Base-by-base conservation (phyloP, 2,329 filamentous ascomycete genomes). In the Pezicula radicicola region DNA sequence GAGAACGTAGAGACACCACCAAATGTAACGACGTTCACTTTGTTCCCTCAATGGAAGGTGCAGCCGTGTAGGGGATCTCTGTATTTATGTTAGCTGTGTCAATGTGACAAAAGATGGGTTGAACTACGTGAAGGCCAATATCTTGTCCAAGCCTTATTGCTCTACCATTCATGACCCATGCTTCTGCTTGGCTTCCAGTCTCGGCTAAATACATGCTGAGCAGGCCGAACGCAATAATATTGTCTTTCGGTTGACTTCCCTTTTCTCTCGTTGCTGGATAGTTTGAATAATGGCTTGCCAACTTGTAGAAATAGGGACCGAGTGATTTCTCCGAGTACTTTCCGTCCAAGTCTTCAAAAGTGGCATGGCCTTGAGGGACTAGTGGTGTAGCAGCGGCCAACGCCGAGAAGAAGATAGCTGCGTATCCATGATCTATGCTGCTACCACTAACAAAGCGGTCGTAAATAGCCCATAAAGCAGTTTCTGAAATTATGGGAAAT, bases 11-110 rank as follows among this genome's bases (percentile, higher is more conserved):
- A 46, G 16, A 9, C 44, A 46, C 44, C 44, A 36, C 44, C 44
- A 46, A 12, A 46, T 28, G 19, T 36, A 46, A 3, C 44, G 44
- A 46, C 44, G 44, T 35, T 18, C 33, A 46, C 44, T 46, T 33
- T 28, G 28, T 12, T 46, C 44, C 21, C 33, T 16, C 33, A 15
- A 28, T 33, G 44, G 44, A 8, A 46, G 25, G 8, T 46, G 13
- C 2, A 36, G 27, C 33, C 44, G 15, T 12, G n/a, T 21, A 33
- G 27, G 44, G 15, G 44, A 46, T 18, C 44, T 33, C 25, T 4
- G 25, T 25, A 25, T 25, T 25, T 25, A 25, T 25, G 25, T 25
- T 25, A 25, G 25, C 6, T 25, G 25, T 7, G 25, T 25, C 4
- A 25, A 6, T 25, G 1, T 7, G 25, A 25, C 25, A 25, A 6